phyloP scores from a whole-genome alignment of 1,284 basidiomycete species.

The Fomes fomentarius region DNA sequence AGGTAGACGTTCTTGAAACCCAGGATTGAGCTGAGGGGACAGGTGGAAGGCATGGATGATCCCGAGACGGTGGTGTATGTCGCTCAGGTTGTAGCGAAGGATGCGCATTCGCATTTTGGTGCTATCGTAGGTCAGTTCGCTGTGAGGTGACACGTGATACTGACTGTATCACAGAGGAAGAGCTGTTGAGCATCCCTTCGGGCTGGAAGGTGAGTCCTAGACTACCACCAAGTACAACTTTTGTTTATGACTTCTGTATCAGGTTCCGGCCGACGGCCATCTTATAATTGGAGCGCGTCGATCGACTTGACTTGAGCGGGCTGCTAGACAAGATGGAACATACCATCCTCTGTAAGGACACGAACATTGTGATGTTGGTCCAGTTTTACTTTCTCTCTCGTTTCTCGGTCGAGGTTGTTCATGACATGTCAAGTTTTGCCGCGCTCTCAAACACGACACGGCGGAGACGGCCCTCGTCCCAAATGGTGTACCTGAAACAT shows the following conservation, averaged over 20 bases:
- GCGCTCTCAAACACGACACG: too few species aligned
- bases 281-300: constrained; percentile 83
- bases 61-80: constrained; percentile 68
- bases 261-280: constrained; percentile 94
- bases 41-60: constrained; percentile 63
- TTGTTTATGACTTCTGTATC: too few species aligned
- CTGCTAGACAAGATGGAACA: constrained; percentile 75
- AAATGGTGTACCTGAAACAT: too few species aligned
- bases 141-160: too few species aligned
- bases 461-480: too few species aligned
- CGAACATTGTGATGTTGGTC: constrained; percentile 88
- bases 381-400: too few species aligned
- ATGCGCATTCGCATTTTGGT: constrained; percentile 85
- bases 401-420: too few species aligned
- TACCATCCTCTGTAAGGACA: constrained; percentile 83
- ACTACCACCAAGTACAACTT: too few species aligned
- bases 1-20: constrained; percentile 59
- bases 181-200: constrained; percentile 87
- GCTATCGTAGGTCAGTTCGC: constrained; percentile 87
- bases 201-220: constrained; percentile 96
- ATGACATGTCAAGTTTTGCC: too few species aligned
- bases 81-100: constrained; percentile 81
- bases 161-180: constrained; percentile 80
- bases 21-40: constrained; percentile 55
- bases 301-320: constrained; percentile 68